Evolutionary conservation across 116 monocot species (phyloP), one percentile per base, ranked within the genome.

Genomic region (Phalaenopsis hybrid): DNA sequence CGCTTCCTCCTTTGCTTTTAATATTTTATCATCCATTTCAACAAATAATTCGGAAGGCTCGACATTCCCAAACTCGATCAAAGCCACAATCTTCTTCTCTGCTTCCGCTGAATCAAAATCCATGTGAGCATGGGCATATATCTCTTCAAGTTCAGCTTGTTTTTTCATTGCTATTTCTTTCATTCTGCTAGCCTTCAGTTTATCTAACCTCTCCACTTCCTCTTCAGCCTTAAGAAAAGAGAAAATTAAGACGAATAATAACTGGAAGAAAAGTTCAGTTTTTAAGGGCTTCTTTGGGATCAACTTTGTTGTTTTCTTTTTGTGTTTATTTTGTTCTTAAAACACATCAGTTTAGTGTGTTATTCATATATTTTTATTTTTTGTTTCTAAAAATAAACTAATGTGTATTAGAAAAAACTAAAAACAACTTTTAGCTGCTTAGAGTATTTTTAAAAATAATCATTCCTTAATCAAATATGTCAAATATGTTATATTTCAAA

Each of bases 171-270:
- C 89, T 41, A 94, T 86, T 80, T 94, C 93, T 80, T 89, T 94
- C 89, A 94, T 91, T 85, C 88, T 94, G 86, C 88, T 94, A 12
- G 91, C 84, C 82, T 94, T 94, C 43, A 94, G 74, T 61, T 86
- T 83, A 79, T 89, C 89, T 74, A 94, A 61, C 72, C 93, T 94
- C 81, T 88, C 83, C 46, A 94, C 89, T 83, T 94, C 93, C 43
- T 73, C 81, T 72, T 84, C 91, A 74, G 89, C 88, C 91, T 93
- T 41, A 12, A 50, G 2, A 76, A 67, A 45, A 51, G 20, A 28
- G 17, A 65, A 77, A 25, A 21, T 37, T 43, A 44, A 8, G 16
- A 6, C 6, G 11, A 81, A 58, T 48, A 43, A 43, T 10, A 81
- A 73, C 58, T 2, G 68, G 0, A 72, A 55, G 2, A 52, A 55